Conservation (phyloP, 139 green algal species). For the Trebouxia sp. region DNA sequence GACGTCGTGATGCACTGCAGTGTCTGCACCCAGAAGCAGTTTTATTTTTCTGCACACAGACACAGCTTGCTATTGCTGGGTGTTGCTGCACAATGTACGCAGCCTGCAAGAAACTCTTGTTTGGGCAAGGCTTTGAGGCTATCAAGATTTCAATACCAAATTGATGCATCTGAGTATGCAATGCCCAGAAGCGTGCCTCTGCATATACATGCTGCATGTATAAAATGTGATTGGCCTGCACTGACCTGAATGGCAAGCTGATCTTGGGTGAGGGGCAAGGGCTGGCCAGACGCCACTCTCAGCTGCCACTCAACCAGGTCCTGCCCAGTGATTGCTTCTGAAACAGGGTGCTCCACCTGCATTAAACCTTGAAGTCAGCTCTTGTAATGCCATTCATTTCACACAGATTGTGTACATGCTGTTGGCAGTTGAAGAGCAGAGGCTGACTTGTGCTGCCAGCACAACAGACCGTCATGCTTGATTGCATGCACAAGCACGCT, state of each 20-base stretch:
- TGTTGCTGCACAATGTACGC: no score
- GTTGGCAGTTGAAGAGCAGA: background rate
- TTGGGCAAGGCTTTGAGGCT: no score
- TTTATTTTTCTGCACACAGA: no score
- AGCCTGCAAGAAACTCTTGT: no score
- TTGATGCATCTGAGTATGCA: background rate
- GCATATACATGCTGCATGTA: background rate
- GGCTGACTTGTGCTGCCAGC: background rate
- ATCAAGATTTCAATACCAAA: background rate
- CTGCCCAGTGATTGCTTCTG: slow-evolving; percentile 74
- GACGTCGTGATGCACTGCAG: no score
- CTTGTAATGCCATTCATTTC: background rate
- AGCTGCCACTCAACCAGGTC: slow-evolving; percentile 94
- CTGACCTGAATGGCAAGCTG: slow-evolving; percentile 36
- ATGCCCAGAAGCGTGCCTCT: background rate
- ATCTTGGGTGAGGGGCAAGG: slow-evolving; percentile 54
- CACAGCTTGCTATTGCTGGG: no score
- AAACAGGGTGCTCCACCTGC: slow-evolving; percentile 41
- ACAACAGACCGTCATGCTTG: background rate
- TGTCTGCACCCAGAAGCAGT: no score
- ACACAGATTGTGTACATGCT: background rate
- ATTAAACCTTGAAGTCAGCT: background rate
- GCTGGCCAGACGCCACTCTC: slow-evolving; percentile 68
- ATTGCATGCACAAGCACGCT: background rate
- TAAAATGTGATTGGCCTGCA: no score